These are phyloP conservation scores for Neofusicoccum ribis DNA, from an alignment of 2,329 filamentous ascomycete species.

Conservation along the genomic window DNA sequence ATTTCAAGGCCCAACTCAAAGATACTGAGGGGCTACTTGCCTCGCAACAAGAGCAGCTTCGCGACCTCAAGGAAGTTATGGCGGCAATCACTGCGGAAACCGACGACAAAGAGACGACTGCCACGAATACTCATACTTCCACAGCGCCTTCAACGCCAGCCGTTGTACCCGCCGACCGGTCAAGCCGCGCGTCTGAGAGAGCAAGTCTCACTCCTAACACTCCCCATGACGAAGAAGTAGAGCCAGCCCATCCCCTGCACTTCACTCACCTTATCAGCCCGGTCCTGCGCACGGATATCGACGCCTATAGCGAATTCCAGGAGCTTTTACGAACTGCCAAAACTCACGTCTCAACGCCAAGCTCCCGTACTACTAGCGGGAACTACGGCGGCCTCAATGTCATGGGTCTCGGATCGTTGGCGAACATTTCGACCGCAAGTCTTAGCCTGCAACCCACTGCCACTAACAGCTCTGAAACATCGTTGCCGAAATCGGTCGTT, in stretches of 20 bases:
- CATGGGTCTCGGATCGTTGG: constrained; percentile 54
- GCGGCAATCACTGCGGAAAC: constrained; percentile 76
- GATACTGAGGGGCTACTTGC: constrained; percentile 84
- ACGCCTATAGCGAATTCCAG: constrained; percentile 81
- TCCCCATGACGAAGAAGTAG: constrained; percentile 55
- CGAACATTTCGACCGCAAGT: constrained; percentile 33
- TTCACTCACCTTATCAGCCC: constrained; percentile 83
- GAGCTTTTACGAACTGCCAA: constrained; percentile 66
- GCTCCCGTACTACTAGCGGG: constrained; percentile 70
- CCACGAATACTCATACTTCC: constrained; percentile 63
- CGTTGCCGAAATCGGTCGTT: constrained; percentile 45
- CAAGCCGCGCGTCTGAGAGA: constrained; percentile 61
- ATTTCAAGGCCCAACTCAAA: constrained; percentile 78
- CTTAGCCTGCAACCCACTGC: constrained; percentile 31
- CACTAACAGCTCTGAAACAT: constrained; percentile 50
- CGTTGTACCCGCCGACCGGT: constrained; percentile 57
- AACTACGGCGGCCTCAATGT: constrained; percentile 66
- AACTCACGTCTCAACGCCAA: constrained; percentile 56
- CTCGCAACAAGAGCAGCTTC: constrained; percentile 89
- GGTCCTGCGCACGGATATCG: constrained; percentile 77
- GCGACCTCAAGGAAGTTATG: constrained; percentile 89
- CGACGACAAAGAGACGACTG: constrained; percentile 62
- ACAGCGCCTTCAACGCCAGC: constrained; percentile 78
- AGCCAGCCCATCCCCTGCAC: constrained; percentile 65
- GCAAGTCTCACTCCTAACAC: constrained; percentile 48